These are phyloP conservation scores for Fusarium robinianum DNA, from an alignment of 2,329 filamentous ascomycete species.

Conservation along the genomic window DNA sequence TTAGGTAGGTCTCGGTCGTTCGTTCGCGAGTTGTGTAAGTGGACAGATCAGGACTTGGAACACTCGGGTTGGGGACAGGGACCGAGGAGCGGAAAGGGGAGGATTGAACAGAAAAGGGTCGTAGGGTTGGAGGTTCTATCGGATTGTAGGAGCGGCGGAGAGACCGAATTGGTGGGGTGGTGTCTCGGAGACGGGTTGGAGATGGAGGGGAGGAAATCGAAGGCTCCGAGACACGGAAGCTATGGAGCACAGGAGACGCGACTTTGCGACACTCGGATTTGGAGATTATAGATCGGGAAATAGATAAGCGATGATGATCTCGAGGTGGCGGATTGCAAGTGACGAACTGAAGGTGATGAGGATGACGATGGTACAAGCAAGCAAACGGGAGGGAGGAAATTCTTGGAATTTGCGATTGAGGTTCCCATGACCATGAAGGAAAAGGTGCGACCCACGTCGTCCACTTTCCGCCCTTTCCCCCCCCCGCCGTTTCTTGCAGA, in stretches of 20 bases:
- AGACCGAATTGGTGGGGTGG: constrained; percentile 20
- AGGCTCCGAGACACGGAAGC: constrained; percentile 15
- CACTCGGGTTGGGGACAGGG: too few species aligned
- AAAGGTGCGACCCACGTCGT: constrained; percentile 2
- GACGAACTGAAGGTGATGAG: not conserved
- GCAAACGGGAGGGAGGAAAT: constrained; percentile 16
- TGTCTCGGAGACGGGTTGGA: not conserved
- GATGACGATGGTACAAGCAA: constrained; percentile 11
- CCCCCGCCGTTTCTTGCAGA: too few species aligned
- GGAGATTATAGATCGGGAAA: too few species aligned
- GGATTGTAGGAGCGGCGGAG: constrained; percentile 20
- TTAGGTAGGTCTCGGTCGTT: not conserved
- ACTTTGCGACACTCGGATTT: too few species aligned
- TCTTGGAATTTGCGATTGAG: constrained; percentile 14
- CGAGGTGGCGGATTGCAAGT: not conserved
- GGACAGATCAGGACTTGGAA: not conserved
- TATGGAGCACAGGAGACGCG: constrained; percentile 2
- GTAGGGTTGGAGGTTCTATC: too few species aligned
- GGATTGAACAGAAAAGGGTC: too few species aligned
- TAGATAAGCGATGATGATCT: too few species aligned
- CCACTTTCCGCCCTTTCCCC: constrained; percentile 3
- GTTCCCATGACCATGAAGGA: constrained; percentile 12
- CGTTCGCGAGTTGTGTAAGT: not conserved
- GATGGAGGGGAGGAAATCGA: constrained; percentile 12
- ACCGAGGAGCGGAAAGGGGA: too few species aligned